Conservation (phyloP, 495 filamentous ascomycete genomes). For the Alectoria sarmentosa region DNA sequence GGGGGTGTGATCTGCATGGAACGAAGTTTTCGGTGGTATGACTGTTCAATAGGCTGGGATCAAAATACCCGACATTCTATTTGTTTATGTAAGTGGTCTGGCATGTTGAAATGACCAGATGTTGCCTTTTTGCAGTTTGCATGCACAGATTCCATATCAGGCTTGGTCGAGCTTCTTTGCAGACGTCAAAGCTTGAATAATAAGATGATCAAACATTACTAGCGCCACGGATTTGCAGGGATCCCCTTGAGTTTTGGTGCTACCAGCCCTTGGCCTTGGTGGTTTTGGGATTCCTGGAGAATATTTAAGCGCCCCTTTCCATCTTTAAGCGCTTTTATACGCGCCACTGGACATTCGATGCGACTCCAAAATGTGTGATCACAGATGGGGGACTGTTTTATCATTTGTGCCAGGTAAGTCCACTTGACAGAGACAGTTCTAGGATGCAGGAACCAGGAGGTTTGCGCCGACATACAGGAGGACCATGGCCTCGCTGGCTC, state of each 20-base stretch:
- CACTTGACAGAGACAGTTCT: not conserved
- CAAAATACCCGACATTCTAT: not conserved
- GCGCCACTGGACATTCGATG: not conserved
- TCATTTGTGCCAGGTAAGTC: not conserved
- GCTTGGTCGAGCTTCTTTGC: not conserved
- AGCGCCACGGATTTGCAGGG: not conserved
- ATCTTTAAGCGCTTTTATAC: not conserved
- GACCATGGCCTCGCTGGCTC: not conserved
- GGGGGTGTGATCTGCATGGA: not conserved
- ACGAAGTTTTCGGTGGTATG: not conserved
- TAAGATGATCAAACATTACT: not conserved
- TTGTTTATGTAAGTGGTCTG: not conserved
- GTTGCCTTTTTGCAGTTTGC: not conserved
- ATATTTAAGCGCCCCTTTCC: not conserved
- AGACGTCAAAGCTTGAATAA: not conserved
- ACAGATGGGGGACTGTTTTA: too few species aligned
- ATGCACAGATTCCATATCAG: not conserved
- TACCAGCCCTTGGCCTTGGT: too few species aligned
- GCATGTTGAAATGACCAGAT: not conserved
- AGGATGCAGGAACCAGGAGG: not conserved
- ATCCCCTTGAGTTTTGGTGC: too few species aligned
- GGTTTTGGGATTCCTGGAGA: too few species aligned
- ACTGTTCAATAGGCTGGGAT: not conserved
- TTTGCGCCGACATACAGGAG: not conserved
- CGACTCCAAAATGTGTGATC: too few species aligned